phyloP scores from a whole-genome alignment of 768 basidiomycete genomes.

The Suillus luteus region DNA sequence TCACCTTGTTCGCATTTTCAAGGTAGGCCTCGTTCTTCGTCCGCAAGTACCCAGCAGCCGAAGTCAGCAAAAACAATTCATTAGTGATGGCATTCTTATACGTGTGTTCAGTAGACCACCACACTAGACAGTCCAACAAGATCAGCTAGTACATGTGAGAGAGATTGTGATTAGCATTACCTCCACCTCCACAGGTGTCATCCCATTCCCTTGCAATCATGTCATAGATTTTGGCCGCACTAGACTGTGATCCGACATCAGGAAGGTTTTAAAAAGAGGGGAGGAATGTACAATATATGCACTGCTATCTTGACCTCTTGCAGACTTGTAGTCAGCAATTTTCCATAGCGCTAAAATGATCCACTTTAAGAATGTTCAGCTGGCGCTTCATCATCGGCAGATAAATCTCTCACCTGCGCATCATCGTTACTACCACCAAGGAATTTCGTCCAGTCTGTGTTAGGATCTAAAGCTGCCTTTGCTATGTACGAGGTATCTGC shows the following conservation, averaged over 20 bases:
- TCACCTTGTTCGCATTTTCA: slow-evolving; percentile 49
- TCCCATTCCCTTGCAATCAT: slow-evolving; percentile 56
- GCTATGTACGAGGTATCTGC: slow-evolving; percentile 51
- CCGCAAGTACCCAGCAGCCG: slow-evolving; percentile 47
- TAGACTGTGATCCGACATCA: slow-evolving; percentile 37
- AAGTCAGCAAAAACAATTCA: slow-evolving; percentile 53
- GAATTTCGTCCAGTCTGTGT: slow-evolving; percentile 45
- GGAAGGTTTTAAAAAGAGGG: slow-evolving; percentile 30
- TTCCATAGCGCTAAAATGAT: slow-evolving; percentile 59
- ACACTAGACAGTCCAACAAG: slow-evolving; percentile 36
- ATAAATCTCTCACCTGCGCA: slow-evolving; percentile 41
- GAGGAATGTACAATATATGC: slow-evolving; percentile 23
- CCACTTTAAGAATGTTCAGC: slow-evolving; percentile 41
- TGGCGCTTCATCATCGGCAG: neutral
- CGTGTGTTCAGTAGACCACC: slow-evolving; percentile 56
- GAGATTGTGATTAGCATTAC: slow-evolving; percentile 24
- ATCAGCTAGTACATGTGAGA: neutral
- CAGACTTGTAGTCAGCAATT: slow-evolving; percentile 52
- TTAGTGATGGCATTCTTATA: slow-evolving; percentile 69
- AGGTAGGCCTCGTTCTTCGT: slow-evolving; percentile 42
- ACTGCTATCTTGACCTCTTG: slow-evolving; percentile 34
- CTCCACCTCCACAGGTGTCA: slow-evolving; percentile 51
- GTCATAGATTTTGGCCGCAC: slow-evolving; percentile 50
- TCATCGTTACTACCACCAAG: slow-evolving; percentile 55
- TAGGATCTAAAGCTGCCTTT: slow-evolving; percentile 39